phyloP scores from a whole-genome alignment of 345 rosid species.

The Populus pruinosa region DNA sequence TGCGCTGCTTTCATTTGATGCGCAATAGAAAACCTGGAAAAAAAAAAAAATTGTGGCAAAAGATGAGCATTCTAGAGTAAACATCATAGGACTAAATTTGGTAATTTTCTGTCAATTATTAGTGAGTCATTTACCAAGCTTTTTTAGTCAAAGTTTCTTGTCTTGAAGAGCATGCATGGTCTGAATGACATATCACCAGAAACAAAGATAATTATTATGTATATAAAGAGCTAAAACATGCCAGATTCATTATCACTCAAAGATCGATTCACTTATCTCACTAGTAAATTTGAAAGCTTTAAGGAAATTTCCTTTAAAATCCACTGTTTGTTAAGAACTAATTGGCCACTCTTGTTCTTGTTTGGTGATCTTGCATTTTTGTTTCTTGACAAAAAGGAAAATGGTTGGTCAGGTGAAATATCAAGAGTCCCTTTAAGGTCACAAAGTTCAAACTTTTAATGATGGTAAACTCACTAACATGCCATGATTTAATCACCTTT shows the following conservation, averaged over 20 bases:
- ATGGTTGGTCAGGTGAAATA: conserved; percentile 49
- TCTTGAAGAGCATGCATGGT: too few species aligned
- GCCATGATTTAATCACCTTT: conserved; percentile 68
- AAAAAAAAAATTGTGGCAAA: not conserved
- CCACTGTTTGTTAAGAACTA: not conserved
- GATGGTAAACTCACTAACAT: conserved; percentile 76
- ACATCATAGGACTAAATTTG: not conserved
- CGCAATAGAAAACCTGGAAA: not conserved
- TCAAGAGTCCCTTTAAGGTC: conserved; percentile 30
- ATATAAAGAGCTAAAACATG: not conserved
- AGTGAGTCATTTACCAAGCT: not conserved
- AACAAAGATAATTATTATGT: not conserved
- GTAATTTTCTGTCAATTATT: not conserved
- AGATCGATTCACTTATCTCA: not conserved
- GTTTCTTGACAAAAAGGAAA: conserved; percentile 23
- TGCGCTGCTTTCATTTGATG: not conserved
- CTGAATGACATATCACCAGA: not conserved
- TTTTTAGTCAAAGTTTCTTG: not conserved
- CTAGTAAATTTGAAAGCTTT: conserved; percentile 4
- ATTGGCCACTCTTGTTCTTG: conserved; percentile 3
- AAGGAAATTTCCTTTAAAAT: conserved; percentile 6
- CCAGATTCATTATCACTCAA: not conserved
- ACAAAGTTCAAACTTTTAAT: conserved; percentile 61
- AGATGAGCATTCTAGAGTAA: not conserved
- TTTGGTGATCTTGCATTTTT: not conserved